These are phyloP conservation scores for Prunella vulgaris DNA, from an alignment of 257 asterid species.

Conservation along the genomic window DNA sequence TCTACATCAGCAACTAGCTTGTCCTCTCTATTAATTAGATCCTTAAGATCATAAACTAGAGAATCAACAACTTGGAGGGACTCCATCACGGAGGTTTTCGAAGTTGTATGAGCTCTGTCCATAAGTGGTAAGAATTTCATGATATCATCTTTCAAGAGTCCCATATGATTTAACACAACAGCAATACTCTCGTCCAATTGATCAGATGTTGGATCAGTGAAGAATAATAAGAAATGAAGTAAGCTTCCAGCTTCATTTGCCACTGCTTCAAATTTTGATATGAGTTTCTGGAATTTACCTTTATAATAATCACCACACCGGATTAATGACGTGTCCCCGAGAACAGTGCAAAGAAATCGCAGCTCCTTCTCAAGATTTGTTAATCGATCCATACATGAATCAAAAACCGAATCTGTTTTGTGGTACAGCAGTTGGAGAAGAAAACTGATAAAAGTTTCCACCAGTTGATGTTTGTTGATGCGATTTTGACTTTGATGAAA, in stretches of 20 bases:
- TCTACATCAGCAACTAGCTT: background rate
- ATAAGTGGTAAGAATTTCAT: background rate
- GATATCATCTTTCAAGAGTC: background rate
- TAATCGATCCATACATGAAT: background rate
- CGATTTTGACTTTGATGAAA: background rate
- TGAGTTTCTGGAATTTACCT: background rate
- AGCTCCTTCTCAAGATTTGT: background rate
- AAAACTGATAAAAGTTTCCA: background rate
- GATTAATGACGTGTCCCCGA: background rate
- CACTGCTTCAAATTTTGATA: background rate
- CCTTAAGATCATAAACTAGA: constrained; percentile 2
- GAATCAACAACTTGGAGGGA: constrained; percentile 9
- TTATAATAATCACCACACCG: background rate
- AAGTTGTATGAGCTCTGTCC: background rate
- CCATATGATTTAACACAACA: background rate
- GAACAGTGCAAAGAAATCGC: background rate
- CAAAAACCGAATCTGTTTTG: background rate
- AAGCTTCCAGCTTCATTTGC: background rate
- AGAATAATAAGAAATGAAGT: background rate
- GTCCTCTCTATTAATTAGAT: background rate
- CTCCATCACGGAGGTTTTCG: background rate
- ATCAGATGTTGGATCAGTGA: background rate
- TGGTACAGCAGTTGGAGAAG: background rate
- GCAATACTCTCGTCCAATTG: background rate
- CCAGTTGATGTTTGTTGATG: background rate